These are phyloP conservation scores for Furculomyces boomerangus DNA, from an alignment of 371 early-diverging fungal species.

Conservation along the genomic window DNA sequence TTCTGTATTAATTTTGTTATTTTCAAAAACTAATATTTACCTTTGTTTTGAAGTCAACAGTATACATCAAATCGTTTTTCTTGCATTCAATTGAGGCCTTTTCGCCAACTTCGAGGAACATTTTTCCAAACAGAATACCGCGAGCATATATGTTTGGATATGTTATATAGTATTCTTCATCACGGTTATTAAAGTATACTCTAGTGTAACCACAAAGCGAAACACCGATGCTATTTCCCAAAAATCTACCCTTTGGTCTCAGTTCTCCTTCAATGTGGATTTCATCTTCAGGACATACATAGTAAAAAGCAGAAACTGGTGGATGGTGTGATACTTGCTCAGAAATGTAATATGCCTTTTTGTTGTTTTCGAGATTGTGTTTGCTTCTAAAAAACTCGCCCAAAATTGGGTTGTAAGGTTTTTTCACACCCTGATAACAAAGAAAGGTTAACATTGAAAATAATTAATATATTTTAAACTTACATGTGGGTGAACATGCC, in stretches of 20 bases:
- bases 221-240: constrained; percentile 84
- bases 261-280: constrained; percentile 67
- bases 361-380: constrained; percentile 49
- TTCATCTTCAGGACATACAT: constrained; percentile 63
- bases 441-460: neutral
- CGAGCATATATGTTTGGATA: constrained; percentile 90
- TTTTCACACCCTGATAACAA: constrained; percentile 68
- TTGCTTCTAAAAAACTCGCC: constrained; percentile 81
- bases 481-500: constrained; percentile 90
- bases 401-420: constrained; percentile 92
- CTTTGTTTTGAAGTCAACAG: constrained; percentile 83
- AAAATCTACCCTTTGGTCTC: constrained; percentile 70
- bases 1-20: neutral
- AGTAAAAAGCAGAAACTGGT: constrained; percentile 76
- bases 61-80: constrained; percentile 50
- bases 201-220: constrained; percentile 62
- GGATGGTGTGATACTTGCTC: constrained; percentile 98
- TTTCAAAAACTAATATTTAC: constrained; percentile 27
- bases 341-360: constrained; percentile 61
- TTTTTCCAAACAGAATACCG: constrained; percentile 81
- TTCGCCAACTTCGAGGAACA: constrained; percentile 87
- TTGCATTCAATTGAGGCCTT: constrained; percentile 46
- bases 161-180: constrained; percentile 61
- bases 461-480: neutral
- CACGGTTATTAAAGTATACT: constrained; percentile 37